Evolutionary conservation across 177 flowering plant genomes (phyloP).

Genomic region (Telopea speciosissima): DNA sequence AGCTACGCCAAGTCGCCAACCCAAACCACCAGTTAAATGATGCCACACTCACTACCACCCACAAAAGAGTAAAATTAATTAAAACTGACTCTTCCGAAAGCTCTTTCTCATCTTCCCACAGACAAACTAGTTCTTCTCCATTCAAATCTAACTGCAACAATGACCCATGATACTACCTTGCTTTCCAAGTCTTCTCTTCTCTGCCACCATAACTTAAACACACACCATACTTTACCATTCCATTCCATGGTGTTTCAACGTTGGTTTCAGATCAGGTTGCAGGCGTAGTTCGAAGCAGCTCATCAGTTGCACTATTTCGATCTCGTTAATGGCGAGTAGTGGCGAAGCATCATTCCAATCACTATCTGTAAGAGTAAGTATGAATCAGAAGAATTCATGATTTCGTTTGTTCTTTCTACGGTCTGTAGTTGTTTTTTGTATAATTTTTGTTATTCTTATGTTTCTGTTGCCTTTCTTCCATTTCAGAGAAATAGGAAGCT

Average conservation of each 20-base stretch:
- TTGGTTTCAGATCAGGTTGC: slow-evolving; percentile 4
- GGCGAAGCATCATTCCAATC: slow-evolving; percentile 10
- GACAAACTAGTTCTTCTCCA: neutral
- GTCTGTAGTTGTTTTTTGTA: neutral
- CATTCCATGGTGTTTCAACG: slow-evolving; percentile 10
- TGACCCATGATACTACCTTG: slow-evolving; percentile 13
- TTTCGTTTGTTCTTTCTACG: neutral
- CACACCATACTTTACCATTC: neutral
- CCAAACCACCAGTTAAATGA: slow-evolving; percentile 10
- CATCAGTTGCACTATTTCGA: neutral
- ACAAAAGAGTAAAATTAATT: neutral
- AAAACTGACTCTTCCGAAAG: slow-evolving; percentile 23
- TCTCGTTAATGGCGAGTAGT: slow-evolving; percentile 22
- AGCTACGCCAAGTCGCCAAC: slow-evolving; percentile 30
- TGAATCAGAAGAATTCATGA: neutral
- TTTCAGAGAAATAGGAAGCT: slow-evolving; percentile 43
- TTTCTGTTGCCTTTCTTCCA: neutral
- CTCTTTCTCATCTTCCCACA: slow-evolving; percentile 32
- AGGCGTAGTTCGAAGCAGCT: slow-evolving; percentile 15
- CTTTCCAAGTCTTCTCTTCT: slow-evolving; percentile 12
- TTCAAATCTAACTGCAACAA: slow-evolving; percentile 10
- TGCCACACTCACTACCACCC: slow-evolving; percentile 22
- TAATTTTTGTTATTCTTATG: neutral
- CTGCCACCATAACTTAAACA: slow-evolving; percentile 9
- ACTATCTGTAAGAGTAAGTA: slow-evolving; percentile 11